Evolutionary conservation across 805 yeast genomes (phyloP).

Genomic region (Scheffersomyces amazonensis): DNA sequence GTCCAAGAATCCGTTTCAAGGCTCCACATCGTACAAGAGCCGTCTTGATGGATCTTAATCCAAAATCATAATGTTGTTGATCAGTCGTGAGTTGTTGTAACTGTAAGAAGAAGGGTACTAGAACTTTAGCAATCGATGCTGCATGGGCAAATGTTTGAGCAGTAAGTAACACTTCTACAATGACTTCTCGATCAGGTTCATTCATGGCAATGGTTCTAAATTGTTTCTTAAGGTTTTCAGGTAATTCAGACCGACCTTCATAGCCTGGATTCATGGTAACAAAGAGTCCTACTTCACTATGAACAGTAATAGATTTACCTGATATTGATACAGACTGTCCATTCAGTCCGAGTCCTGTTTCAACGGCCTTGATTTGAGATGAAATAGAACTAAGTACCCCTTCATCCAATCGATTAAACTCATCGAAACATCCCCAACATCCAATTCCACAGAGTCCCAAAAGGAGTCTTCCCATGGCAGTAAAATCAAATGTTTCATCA

Average conservation of each 20-base stretch:
- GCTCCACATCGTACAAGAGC: conserved; percentile 59
- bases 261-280: conserved; percentile 91
- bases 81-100: conserved; percentile 41
- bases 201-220: conserved; percentile 76
- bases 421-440: conserved; percentile 96
- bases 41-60: conserved; percentile 75
- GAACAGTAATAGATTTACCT: conserved; percentile 37
- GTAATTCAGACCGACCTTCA: conserved; percentile 76
- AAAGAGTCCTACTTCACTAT: conserved; percentile 65
- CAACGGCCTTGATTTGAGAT: conserved; percentile 71
- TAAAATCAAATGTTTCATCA: conserved; percentile 84
- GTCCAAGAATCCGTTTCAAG: conserved; percentile 27
- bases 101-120: conserved; percentile 54
- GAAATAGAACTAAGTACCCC: conserved; percentile 81
- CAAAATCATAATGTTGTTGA: conserved; percentile 87
- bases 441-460: conserved; percentile 80
- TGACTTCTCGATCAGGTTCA: conserved; percentile 64
- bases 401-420: conserved; percentile 77
- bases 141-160: conserved; percentile 68
- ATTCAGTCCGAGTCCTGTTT: conserved; percentile 43
- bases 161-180: conserved; percentile 68
- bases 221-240: conserved; percentile 79
- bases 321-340: conserved; percentile 34
- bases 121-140: conserved; percentile 35
- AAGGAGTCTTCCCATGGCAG: conserved; percentile 72